phyloP scores from a whole-genome alignment of 768 basidiomycete genomes.

The Podaxis sp. region DNA sequence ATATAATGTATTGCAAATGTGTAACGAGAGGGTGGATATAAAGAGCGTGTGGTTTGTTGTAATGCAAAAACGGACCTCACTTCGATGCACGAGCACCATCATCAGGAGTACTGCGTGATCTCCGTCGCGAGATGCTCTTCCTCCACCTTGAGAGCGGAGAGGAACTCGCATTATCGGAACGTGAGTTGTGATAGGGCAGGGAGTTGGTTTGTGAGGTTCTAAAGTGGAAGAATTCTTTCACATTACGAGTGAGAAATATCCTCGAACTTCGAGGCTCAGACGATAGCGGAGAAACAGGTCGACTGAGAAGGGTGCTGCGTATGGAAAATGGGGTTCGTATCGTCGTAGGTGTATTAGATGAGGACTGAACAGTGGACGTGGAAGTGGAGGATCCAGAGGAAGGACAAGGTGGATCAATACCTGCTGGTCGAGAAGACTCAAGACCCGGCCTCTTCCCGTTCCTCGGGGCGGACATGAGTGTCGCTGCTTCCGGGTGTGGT shows the following conservation, averaged over 20 bases:
- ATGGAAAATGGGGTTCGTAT: not conserved
- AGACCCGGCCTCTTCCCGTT: constrained; percentile 38
- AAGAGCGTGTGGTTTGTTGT: not conserved
- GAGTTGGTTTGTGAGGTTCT: constrained; percentile 28
- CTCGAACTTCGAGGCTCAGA: constrained; percentile 37
- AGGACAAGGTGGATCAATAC: not conserved
- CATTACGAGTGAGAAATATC: constrained; percentile 56
- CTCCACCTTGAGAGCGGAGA: constrained; percentile 5
- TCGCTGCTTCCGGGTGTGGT: constrained; percentile 24
- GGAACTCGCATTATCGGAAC: not conserved
- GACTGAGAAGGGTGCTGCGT: constrained; percentile 3
- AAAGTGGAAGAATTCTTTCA: constrained; percentile 58
- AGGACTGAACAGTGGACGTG: not conserved
- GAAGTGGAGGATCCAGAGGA: constrained; percentile 11
- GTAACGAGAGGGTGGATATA: no score
- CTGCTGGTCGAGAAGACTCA: constrained; percentile 24
- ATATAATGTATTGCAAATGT: no score
- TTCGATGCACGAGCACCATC: not conserved
- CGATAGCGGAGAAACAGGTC: constrained; percentile 21
- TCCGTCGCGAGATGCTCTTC: constrained; percentile 2
- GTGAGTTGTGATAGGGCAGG: not conserved
- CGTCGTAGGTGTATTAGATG: not conserved
- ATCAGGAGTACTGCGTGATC: constrained; percentile 11
- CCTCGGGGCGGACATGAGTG: constrained; percentile 22
- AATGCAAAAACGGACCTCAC: not conserved